Conservation (phyloP, 495 filamentous ascomycete species). For the Geopyxis carbonaria region DNA sequence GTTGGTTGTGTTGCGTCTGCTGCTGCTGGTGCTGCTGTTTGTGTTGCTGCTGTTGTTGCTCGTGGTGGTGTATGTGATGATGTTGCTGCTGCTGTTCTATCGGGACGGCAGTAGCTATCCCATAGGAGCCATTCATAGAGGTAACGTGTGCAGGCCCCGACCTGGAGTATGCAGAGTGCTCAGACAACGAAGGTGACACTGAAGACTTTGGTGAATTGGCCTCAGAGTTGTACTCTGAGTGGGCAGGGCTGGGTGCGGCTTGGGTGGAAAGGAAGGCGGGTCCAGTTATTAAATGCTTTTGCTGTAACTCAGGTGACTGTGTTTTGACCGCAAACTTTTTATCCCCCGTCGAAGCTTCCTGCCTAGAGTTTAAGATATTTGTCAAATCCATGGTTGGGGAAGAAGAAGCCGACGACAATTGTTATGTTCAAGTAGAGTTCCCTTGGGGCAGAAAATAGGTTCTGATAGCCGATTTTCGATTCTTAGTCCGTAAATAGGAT, state of each 20-base stretch:
- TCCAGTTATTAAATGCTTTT: no score
- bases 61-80: neutral
- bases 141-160: neutral
- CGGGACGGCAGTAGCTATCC: neutral
- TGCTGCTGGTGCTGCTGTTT: neutral
- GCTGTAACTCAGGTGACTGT: no score
- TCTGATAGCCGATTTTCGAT: no score
- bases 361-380: conserved; percentile 24
- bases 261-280: no score
- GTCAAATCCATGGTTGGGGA: conserved; percentile 22
- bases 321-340: no score
- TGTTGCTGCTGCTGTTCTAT: neutral
- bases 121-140: conserved; percentile 1
- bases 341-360: no score
- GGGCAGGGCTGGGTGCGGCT: no score
- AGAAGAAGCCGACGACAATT: conserved; percentile 8
- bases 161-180: conserved; percentile 11
- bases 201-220: conserved; percentile 24
- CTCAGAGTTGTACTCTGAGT: no score
- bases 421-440: conserved; percentile 10
- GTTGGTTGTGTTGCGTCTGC: neutral
- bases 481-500: no score
- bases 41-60: conserved; percentile 2
- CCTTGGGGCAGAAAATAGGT: no score
- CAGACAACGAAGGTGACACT: conserved; percentile 14